Conservation (phyloP, 352 stramenopile species). For the Plasmopara viticola region DNA sequence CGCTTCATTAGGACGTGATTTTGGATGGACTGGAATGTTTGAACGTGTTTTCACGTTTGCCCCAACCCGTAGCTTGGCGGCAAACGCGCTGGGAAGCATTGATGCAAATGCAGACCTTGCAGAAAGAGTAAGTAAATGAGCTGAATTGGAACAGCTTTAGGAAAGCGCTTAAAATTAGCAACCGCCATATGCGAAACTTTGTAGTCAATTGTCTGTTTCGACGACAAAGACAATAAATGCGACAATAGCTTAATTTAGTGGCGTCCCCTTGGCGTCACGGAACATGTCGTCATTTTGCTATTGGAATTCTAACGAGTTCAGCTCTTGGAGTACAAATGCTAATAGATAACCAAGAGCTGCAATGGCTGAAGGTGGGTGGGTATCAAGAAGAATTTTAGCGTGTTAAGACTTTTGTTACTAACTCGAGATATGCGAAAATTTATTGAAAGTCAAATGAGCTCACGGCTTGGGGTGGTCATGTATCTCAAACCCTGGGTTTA, state of each 20-base stretch:
- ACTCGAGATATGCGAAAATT: background rate
- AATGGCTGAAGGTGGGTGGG: too few species aligned
- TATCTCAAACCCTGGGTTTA: constrained; percentile 16
- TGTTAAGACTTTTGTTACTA: background rate
- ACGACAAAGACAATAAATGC: too few species aligned
- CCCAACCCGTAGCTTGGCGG: constrained; percentile 7
- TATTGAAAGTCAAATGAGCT: background rate
- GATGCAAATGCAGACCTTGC: background rate
- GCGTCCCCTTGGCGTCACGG: too few species aligned
- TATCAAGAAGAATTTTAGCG: background rate
- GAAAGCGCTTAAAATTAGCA: background rate
- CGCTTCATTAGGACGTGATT: constrained; percentile 43
- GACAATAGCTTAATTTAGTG: too few species aligned
- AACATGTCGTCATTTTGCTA: too few species aligned
- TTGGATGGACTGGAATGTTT: constrained; percentile 3
- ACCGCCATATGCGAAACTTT: too few species aligned
- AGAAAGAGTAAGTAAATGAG: background rate
- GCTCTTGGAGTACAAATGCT: too few species aligned
- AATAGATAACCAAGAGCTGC: too few species aligned
- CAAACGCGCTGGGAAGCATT: constrained; percentile 13
- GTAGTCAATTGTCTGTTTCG: too few species aligned
- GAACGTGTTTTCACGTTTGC: constrained; percentile 2
- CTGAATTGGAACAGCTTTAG: background rate
- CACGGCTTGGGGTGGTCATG: constrained; percentile 34
- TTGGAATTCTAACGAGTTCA: too few species aligned